Evolutionary conservation across 306 rosid species (phyloP).

Genomic region (Glycine soja): DNA sequence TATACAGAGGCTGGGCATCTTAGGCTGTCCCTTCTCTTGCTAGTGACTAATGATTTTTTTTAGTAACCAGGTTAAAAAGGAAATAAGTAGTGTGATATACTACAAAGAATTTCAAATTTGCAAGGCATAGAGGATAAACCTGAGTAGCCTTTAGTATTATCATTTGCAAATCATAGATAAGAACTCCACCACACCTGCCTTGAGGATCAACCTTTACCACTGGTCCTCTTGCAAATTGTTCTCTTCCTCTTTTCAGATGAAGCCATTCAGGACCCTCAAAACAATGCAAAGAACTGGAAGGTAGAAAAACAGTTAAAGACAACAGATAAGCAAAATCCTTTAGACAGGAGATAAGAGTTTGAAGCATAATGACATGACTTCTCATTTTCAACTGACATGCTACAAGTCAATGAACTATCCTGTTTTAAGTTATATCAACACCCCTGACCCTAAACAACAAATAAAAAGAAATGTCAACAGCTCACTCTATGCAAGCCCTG

Average conservation of each 20-base stretch:
- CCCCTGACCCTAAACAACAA: conserved; percentile 15
- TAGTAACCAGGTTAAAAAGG: conserved; percentile 14
- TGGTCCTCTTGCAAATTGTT: conserved; percentile 93
- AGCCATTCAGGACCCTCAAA: conserved; percentile 99
- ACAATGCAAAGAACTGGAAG: conserved; percentile 92
- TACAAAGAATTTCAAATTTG: conserved; percentile 29
- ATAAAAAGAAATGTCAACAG: not conserved
- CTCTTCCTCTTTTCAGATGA: conserved; percentile 92
- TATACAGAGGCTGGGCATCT: conserved; percentile 5
- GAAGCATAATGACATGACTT: conserved; percentile 9
- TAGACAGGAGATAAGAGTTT: conserved; percentile 27
- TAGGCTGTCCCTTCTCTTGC: not conserved
- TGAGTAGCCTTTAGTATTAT: conserved; percentile 87
- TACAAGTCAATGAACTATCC: not conserved
- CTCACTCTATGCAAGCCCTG: not conserved
- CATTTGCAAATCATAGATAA: conserved; percentile 93
- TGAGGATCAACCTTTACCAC: conserved; percentile 97
- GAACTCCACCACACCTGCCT: conserved; percentile 92
- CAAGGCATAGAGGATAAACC: conserved; percentile 62
- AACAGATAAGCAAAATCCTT: conserved; percentile 44
- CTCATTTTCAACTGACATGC: conserved; percentile 23
- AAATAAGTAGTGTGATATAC: conserved; percentile 11
- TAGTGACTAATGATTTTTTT: not conserved
- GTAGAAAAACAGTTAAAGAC: conserved; percentile 52
- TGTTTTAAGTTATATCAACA: not conserved